These are phyloP conservation scores for Middelhovenomyces tepae DNA, from an alignment of 805 yeast genomes.

Conservation along the genomic window DNA sequence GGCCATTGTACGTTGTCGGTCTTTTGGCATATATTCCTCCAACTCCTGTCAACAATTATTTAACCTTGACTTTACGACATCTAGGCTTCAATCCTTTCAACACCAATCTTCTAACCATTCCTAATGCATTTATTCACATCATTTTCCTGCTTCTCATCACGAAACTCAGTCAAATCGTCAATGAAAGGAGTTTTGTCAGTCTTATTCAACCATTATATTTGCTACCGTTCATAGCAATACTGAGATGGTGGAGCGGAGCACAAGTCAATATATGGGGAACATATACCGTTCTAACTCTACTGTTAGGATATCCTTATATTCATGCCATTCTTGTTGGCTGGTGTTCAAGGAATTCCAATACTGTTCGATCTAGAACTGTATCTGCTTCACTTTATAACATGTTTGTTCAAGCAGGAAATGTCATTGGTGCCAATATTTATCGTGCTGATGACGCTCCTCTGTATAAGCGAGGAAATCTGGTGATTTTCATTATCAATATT, in stretches of 20 bases:
- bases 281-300: slow-evolving; percentile 22
- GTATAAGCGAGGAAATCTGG: slow-evolving; percentile 48
- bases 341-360: slow-evolving; percentile 54
- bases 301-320: slow-evolving; percentile 29
- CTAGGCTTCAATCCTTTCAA: slow-evolving; percentile 47
- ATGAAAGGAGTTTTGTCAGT: slow-evolving; percentile 17
- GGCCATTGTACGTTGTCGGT: slow-evolving; percentile 48
- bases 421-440: slow-evolving; percentile 49
- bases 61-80: slow-evolving; percentile 40
- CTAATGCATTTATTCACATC: slow-evolving; percentile 24
- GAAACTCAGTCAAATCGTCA: slow-evolving; percentile 29
- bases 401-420: slow-evolving; percentile 50
- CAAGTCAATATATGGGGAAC: slow-evolving; percentile 22
- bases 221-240: neutral
- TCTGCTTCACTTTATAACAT: slow-evolving; percentile 59
- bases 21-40: slow-evolving; percentile 33
- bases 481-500: slow-evolving; percentile 20
- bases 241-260: slow-evolving; percentile 18
- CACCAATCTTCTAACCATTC: slow-evolving; percentile 45
- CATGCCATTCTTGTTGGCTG: slow-evolving; percentile 51
- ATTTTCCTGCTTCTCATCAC: slow-evolving; percentile 31
- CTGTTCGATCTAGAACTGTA: slow-evolving; percentile 56
- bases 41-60: slow-evolving; percentile 33
- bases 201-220: neutral
- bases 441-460: slow-evolving; percentile 48